These are phyloP conservation scores for Pseudogymnoascus sp. DNA, from an alignment of 2,329 filamentous ascomycete genomes.

Conservation along the genomic window DNA sequence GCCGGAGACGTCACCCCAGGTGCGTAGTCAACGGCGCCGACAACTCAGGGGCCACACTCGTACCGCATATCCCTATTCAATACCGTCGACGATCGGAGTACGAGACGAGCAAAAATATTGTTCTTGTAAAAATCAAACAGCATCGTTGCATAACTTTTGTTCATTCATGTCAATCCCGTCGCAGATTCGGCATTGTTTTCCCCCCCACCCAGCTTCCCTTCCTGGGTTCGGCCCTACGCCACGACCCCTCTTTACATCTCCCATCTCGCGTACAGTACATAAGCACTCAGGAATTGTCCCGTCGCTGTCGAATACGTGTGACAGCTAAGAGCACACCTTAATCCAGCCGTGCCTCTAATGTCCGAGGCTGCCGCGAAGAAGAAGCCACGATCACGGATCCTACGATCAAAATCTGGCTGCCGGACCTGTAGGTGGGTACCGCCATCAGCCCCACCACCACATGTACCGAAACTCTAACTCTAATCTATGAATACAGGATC, in stretches of 20 bases:
- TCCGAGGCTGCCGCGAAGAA: not conserved
- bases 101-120: not conserved
- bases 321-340: not conserved
- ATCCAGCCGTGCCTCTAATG: not conserved
- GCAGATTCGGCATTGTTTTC: not conserved
- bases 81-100: not conserved
- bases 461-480: not conserved
- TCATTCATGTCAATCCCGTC: not conserved
- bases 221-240: not conserved
- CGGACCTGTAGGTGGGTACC: conserved; percentile 3
- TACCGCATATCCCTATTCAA: not conserved
- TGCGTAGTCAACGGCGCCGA: not conserved
- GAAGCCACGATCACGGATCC: not conserved
- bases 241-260: not conserved
- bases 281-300: not conserved
- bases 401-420: not conserved
- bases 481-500: not conserved
- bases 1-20: not conserved
- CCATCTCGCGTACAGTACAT: not conserved
- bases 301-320: not conserved
- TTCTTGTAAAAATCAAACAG: not conserved
- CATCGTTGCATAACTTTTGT: not conserved
- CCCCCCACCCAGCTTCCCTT: not conserved
- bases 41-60: not conserved
- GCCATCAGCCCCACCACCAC: not conserved